phyloP scores from a whole-genome alignment of 2,329 filamentous ascomycete species.

The Claviceps quebecensis region DNA sequence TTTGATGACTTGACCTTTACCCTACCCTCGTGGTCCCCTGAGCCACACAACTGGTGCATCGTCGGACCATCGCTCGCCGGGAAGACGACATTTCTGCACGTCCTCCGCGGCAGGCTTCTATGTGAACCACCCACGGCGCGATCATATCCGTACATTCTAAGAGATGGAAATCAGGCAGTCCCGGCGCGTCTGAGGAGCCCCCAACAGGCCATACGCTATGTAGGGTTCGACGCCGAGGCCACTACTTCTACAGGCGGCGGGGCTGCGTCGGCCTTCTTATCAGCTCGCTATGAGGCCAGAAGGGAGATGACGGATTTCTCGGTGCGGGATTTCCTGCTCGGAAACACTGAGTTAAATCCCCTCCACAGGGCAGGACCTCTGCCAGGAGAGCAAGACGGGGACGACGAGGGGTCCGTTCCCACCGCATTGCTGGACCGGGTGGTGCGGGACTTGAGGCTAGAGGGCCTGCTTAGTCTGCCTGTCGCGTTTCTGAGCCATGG shows the following conservation, averaged over 20 bases:
- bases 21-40: slow-evolving; percentile 42
- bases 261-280: slow-evolving; percentile 65
- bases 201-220: slow-evolving; percentile 64
- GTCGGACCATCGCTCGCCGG: slow-evolving; percentile 66
- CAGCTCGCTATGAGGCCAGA: slow-evolving; percentile 78
- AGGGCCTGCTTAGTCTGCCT: slow-evolving; percentile 59
- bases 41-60: slow-evolving; percentile 62
- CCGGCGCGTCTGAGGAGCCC: slow-evolving; percentile 42
- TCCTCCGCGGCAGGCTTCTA: slow-evolving; percentile 62
- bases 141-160: slow-evolving; percentile 64
- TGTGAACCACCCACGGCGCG: slow-evolving; percentile 63
- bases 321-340: slow-evolving; percentile 64
- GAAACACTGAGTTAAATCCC: slow-evolving; percentile 73
- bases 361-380: slow-evolving; percentile 21
- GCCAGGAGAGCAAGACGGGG: slow-evolving; percentile 16
- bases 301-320: slow-evolving; percentile 82
- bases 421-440: slow-evolving; percentile 43
- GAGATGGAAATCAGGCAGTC: slow-evolving; percentile 32
- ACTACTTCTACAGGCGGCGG: slow-evolving; percentile 36
- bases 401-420: slow-evolving; percentile 33
- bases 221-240: slow-evolving; percentile 73
- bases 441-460: slow-evolving; percentile 54
- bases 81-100: slow-evolving; percentile 70
- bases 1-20: slow-evolving; percentile 60
- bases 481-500: slow-evolving; percentile 88